A percentile compares a stretch with the other conserved stretches of the same genome.
Conservation (phyloP, 2,329 filamentous ascomycete genomes). For the Aspergillus aculeatinus region DNA sequence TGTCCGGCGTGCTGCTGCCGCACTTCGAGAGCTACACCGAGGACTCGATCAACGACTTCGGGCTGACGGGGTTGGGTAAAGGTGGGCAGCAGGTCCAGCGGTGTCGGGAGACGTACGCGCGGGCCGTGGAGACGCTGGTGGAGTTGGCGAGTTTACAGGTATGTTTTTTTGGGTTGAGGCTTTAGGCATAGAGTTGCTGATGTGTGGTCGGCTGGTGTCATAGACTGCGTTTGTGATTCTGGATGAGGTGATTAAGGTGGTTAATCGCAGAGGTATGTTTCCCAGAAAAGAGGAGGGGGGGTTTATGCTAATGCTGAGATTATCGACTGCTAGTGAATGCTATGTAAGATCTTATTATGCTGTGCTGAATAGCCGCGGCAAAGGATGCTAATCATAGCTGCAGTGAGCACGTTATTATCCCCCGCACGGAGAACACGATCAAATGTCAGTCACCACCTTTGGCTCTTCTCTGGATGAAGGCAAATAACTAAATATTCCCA, state of each 20-base stretch:
- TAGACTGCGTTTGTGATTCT: constrained; percentile 94
- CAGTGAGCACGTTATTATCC: constrained; percentile 75
- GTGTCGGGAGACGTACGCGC: constrained; percentile 91
- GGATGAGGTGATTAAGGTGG: constrained; percentile 98
- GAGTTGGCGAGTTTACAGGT: constrained; percentile 89
- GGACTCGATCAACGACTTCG: constrained; percentile 93
- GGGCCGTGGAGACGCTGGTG: constrained; percentile 92
- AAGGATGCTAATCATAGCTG: constrained; percentile 16
- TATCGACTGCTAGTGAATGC: constrained; percentile 68
- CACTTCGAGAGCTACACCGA: constrained; percentile 88
- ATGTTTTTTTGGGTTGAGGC: constrained; percentile 16
- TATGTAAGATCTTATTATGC: constrained; percentile 61
- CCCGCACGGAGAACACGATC: constrained; percentile 98
- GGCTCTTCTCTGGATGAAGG: not conserved
- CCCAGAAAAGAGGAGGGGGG: not conserved
- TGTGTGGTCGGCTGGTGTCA: too few species aligned
- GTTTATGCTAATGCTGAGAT: constrained; percentile 23
- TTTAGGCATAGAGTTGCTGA: not conserved
- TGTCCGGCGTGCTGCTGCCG: constrained; percentile 91
- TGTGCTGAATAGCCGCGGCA: not conserved
- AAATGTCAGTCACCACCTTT: constrained; percentile 63
- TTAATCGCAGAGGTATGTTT: constrained; percentile 80
- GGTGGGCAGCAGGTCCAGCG: constrained; percentile 95
- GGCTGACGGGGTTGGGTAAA: constrained; percentile 90
- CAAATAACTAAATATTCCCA: constrained; percentile 30